These are phyloP conservation scores for Pyrenopolyporus hunteri DNA, from an alignment of 495 filamentous ascomycete genomes.

Conservation along the genomic window DNA sequence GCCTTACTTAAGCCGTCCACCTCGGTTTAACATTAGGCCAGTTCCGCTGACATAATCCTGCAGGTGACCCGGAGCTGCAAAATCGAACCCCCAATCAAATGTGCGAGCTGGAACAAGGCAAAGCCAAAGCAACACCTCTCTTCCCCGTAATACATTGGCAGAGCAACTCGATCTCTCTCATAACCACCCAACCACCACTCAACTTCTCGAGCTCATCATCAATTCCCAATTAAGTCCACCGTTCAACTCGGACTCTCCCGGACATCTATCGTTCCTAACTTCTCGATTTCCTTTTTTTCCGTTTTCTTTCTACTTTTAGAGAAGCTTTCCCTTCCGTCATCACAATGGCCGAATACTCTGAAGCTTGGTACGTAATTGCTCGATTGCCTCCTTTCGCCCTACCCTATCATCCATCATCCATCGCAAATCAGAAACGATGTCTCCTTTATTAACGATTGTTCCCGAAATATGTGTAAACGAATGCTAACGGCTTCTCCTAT, in stretches of 20 bases:
- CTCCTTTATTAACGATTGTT: conserved; percentile 5
- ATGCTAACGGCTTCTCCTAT: conserved; percentile 32
- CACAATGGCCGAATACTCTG: conserved; percentile 54
- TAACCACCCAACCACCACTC: no score
- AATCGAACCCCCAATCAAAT: conserved; percentile 46
- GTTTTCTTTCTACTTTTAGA: conserved; percentile 20
- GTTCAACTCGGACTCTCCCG: conserved; percentile 5
- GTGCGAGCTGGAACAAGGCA: conserved; percentile 51
- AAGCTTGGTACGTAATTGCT: conserved; percentile 46
- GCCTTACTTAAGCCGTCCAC: no score
- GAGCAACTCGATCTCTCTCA: conserved; percentile 9
- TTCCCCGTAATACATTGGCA: conserved; percentile 22
- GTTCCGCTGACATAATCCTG: conserved; percentile 26
- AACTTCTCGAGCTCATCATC: conserved; percentile 27
- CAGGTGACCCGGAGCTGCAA: conserved; percentile 32
- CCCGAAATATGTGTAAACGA: conserved; percentile 1
- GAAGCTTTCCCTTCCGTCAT: conserved; percentile 43
- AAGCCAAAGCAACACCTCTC: conserved; percentile 36
- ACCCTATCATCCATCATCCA: conserved; percentile 40
- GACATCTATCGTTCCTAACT: conserved; percentile 4
- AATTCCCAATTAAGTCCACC: conserved; percentile 13
- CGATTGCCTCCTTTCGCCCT: conserved; percentile 30
- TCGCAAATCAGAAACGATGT: conserved; percentile 20
- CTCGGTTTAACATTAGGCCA: conserved; percentile 22
- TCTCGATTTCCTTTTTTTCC: conserved; percentile 11